Conservation (phyloP, 495 filamentous ascomycete species). For the Pyrenopolyporus hunteri region DNA sequence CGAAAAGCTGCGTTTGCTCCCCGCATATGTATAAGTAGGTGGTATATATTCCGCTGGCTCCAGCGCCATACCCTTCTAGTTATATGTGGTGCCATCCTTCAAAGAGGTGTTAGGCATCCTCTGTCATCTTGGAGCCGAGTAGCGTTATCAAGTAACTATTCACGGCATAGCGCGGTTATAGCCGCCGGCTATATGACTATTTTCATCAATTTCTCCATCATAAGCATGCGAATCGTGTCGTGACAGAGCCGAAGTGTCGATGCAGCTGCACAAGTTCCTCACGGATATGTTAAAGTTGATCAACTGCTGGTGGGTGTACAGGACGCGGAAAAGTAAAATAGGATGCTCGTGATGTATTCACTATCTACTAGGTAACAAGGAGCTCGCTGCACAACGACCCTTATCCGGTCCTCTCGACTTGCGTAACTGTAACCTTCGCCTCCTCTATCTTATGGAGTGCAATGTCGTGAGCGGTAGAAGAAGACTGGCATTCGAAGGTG, state of each 20-base stretch:
- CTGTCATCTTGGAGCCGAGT: background rate
- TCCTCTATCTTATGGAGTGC: conserved; percentile 32
- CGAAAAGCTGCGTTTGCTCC: conserved; percentile 28
- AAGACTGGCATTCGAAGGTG: conserved; percentile 35
- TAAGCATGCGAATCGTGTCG: too few species aligned
- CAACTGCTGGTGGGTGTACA: too few species aligned
- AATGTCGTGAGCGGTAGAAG: conserved; percentile 22
- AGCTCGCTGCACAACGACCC: background rate
- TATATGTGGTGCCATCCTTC: background rate
- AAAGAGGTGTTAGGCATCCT: background rate
- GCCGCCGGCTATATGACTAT: conserved; percentile 1
- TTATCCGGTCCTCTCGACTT: conserved; percentile 3
- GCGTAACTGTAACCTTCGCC: conserved; percentile 9
- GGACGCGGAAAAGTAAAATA: too few species aligned
- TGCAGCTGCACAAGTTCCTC: too few species aligned
- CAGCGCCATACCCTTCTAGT: background rate
- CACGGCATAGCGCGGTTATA: background rate
- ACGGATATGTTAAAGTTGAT: too few species aligned
- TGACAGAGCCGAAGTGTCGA: too few species aligned
- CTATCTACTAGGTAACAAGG: background rate
- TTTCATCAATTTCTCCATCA: background rate
- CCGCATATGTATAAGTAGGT: conserved; percentile 22
- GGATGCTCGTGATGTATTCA: background rate
- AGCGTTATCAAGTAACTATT: background rate
- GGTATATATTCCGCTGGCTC: background rate